Evolutionary conservation across 352 stramenopile genomes (phyloP).

Genomic region (Phytophthora melonis): DNA sequence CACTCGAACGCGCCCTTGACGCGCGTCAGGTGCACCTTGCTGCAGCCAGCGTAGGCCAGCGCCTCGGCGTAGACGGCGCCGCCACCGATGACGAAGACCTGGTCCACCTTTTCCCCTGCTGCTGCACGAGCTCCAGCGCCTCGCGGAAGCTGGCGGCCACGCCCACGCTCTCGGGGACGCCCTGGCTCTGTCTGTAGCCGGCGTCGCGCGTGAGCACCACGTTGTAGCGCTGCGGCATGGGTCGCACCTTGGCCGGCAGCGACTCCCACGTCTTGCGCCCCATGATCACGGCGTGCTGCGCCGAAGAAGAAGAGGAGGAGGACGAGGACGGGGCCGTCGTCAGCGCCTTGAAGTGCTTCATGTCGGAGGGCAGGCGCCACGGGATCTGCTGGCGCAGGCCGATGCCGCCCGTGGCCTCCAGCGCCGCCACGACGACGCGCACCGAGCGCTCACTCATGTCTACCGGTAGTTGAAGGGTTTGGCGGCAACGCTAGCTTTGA

Average conservation of each 20-base stretch:
- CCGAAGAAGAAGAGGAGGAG: slow-evolving; percentile 6
- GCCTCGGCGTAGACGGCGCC: slow-evolving; percentile 95
- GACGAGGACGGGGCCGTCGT: slow-evolving; percentile 56
- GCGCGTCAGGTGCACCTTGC: slow-evolving; percentile 91
- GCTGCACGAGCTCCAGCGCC: slow-evolving; percentile 88
- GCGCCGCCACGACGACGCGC: slow-evolving; percentile 90
- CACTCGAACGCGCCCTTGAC: slow-evolving; percentile 91
- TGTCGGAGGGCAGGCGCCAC: slow-evolving; percentile 96
- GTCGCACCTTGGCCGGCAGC: slow-evolving; percentile 96
- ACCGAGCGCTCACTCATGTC: slow-evolving; percentile 50
- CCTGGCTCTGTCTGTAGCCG: slow-evolving; percentile 46
- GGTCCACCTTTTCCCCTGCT: slow-evolving; percentile 81
- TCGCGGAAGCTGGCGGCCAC: slow-evolving; percentile 91
- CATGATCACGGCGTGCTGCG: slow-evolving; percentile 99
- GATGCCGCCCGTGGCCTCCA: slow-evolving; percentile 89
- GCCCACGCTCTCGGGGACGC: slow-evolving; percentile 83
- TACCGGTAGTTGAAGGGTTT: no score
- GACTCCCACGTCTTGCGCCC: slow-evolving; percentile 99
- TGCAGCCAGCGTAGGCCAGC: slow-evolving; percentile 84
- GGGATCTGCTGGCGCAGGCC: slow-evolving; percentile 90
- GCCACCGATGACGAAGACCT: slow-evolving; percentile 98
- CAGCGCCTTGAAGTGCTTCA: slow-evolving; percentile 97
- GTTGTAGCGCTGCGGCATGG: slow-evolving; percentile 96
- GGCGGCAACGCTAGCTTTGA: background rate
- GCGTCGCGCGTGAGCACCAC: slow-evolving; percentile 94